These are phyloP conservation scores for Excoecaria agallocha DNA, from an alignment of 345 rosid genomes.

Conservation along the genomic window DNA sequence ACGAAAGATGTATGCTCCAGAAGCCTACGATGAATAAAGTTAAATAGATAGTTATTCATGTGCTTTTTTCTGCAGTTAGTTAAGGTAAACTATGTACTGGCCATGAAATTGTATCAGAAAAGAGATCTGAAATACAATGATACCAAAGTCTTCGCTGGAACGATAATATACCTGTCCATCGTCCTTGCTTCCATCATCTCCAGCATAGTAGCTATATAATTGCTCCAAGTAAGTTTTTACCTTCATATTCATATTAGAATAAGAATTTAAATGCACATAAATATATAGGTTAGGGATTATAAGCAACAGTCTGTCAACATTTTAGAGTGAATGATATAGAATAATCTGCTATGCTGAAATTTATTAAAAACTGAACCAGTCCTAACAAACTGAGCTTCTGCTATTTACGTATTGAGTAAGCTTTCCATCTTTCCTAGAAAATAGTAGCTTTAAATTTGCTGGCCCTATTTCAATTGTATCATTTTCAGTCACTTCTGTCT, in stretches of 20 bases:
- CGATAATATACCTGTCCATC: conserved; percentile 86
- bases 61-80: neutral
- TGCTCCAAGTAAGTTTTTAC: conserved; percentile 46
- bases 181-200: conserved; percentile 75
- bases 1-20: conserved; percentile 95
- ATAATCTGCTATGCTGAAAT: neutral
- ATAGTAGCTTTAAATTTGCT: conserved; percentile 67
- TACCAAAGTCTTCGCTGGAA: neutral
- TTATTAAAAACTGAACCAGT: neutral
- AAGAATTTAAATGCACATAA: neutral
- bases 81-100: neutral
- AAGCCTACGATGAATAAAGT: conserved; percentile 54
- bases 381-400: conserved; percentile 46
- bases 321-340: neutral
- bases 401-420: conserved; percentile 53
- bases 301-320: conserved; percentile 21
- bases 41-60: neutral
- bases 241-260: conserved; percentile 7
- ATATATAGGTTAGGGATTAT: neutral
- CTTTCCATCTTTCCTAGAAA: conserved; percentile 54
- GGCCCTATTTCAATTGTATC: conserved; percentile 65
- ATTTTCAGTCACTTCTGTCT: conserved; percentile 37
- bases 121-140: neutral
- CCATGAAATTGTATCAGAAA: neutral
- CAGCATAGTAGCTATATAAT: conserved; percentile 72